phyloP scores from a whole-genome alignment of 306 rosid species.

The Lathyrus aphaca region DNA sequence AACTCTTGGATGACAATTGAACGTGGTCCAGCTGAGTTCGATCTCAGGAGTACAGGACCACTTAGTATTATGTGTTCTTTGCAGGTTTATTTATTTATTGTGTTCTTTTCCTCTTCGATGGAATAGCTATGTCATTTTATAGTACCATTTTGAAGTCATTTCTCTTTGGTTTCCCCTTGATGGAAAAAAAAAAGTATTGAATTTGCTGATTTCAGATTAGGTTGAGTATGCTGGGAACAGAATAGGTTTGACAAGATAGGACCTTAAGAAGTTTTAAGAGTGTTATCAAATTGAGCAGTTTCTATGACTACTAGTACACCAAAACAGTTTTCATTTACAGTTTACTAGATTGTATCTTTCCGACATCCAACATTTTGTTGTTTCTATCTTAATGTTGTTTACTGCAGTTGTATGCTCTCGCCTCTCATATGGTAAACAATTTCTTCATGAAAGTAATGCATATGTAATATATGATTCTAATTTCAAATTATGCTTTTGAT shows the following conservation, averaged over 20 bases:
- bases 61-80: not conserved
- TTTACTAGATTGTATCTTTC: not conserved
- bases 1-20: conserved; percentile 20
- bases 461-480: not conserved
- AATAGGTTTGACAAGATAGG: not conserved
- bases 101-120: not conserved
- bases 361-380: not conserved
- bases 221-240: not conserved
- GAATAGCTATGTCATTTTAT: not conserved
- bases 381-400: conserved; percentile 20
- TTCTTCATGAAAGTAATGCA: conserved; percentile 10
- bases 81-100: not conserved
- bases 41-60: not conserved
- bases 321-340: not conserved
- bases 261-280: conserved; percentile 7
- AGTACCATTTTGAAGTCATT: not conserved
- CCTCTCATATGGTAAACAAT: not conserved
- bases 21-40: conserved; percentile 4
- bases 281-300: conserved; percentile 7
- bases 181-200: not conserved
- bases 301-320: conserved; percentile 9
- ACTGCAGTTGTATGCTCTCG: not conserved
- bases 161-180: not conserved
- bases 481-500: conserved; percentile 1
- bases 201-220: not conserved